A percentile compares a stretch with the other conserved stretches of the same genome.
Evolutionary conservation across 2,329 filamentous ascomycete species (phyloP).

Genomic region (Alternaria alternata): DNA sequence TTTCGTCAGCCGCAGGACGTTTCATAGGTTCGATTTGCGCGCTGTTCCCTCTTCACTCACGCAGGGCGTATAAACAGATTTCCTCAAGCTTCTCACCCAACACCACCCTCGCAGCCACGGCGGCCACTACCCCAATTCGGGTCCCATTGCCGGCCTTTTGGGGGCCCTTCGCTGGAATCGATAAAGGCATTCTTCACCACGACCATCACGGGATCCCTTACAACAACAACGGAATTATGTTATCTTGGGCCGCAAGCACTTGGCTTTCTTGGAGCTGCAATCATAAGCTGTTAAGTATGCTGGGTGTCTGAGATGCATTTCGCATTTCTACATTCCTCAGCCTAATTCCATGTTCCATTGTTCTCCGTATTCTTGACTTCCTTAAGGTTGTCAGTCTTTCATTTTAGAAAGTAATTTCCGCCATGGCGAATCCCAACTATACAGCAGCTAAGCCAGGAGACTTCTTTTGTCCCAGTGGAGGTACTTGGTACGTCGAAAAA

Average conservation of each 20-base stretch:
- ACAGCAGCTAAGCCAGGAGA: slow-evolving; percentile 19
- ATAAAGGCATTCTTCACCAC: background rate
- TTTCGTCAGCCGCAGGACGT: background rate
- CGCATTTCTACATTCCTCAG: background rate
- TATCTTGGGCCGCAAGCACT: background rate
- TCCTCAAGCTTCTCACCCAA: background rate
- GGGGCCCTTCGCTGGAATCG: background rate
- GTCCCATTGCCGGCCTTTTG: background rate
- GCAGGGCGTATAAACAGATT: background rate
- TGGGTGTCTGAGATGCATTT: background rate
- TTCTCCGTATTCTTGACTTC: background rate
- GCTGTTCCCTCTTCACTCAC: background rate
- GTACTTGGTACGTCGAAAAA: slow-evolving; percentile 16
- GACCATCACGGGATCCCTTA: background rate
- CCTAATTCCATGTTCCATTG: background rate
- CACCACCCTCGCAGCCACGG: background rate
- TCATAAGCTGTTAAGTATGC: background rate
- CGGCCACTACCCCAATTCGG: background rate
- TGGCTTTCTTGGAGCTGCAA: background rate
- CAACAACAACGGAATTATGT: background rate
- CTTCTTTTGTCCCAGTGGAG: slow-evolving; percentile 24
- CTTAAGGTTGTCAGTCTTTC: background rate
- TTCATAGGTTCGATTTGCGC: background rate
- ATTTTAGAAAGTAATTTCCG: background rate
- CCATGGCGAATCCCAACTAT: background rate